Conservation (phyloP, 306 rosid genomes). For the Castanospermum australe region DNA sequence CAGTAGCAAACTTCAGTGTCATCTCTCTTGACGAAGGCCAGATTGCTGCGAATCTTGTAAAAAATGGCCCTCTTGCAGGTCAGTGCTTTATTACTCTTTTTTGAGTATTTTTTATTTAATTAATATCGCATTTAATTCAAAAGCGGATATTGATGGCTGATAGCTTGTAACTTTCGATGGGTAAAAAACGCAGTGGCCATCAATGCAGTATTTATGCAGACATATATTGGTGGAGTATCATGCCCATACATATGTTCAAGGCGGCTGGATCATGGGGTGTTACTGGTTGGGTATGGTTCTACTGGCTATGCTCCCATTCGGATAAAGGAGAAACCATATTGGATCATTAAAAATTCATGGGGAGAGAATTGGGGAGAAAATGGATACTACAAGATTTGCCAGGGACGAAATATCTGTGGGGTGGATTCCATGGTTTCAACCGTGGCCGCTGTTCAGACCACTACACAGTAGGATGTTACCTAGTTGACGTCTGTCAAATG, state of each 20-base stretch:
- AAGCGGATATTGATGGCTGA: neutral
- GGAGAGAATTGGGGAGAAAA: conserved; percentile 94
- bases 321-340: conserved; percentile 84
- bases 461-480: conserved; percentile 22
- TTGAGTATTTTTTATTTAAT: neutral
- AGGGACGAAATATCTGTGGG: conserved; percentile 83
- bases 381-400: conserved; percentile 87
- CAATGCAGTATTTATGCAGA: conserved; percentile 95
- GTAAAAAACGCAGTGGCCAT: conserved; percentile 72
- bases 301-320: conserved; percentile 71
- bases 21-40: conserved; percentile 84
- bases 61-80: conserved; percentile 97
- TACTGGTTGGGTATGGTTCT: conserved; percentile 84
- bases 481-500: neutral
- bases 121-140: neutral
- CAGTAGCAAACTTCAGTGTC: conserved; percentile 88
- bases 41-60: conserved; percentile 89
- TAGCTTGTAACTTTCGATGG: neutral
- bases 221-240: conserved; percentile 87
- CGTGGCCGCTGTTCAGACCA: conserved; percentile 60
- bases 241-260: conserved; percentile 91
- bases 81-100: neutral
- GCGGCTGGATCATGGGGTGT: conserved; percentile 77
- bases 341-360: conserved; percentile 98
- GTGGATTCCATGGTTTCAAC: conserved; percentile 88